phyloP scores from a whole-genome alignment of 768 basidiomycete species.

The Cystofilobasidium ferigula region DNA sequence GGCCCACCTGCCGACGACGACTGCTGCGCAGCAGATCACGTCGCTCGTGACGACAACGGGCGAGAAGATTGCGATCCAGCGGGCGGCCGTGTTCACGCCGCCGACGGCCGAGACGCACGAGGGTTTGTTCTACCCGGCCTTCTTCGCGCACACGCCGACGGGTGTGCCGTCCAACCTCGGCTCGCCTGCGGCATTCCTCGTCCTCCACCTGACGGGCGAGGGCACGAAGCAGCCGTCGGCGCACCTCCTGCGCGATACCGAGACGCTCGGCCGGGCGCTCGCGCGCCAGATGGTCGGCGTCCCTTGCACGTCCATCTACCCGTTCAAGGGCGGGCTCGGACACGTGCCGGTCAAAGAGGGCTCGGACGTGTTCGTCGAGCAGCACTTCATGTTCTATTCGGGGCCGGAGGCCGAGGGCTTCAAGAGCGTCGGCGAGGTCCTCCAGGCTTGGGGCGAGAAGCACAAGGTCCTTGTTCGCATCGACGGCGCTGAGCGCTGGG shows the following conservation, averaged over 20 bases:
- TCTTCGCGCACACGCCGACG: constrained; percentile 20
- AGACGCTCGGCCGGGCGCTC: constrained; percentile 58
- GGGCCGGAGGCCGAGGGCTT: constrained; percentile 28
- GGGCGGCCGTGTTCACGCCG: constrained; percentile 37
- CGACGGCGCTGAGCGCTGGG: constrained; percentile 38
- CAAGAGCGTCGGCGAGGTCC: constrained; percentile 37
- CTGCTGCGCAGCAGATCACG: constrained; percentile 16
- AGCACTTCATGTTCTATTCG: constrained; percentile 50
- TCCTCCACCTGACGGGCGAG: constrained; percentile 20
- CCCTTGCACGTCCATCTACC: constrained; percentile 44
- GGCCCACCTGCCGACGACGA: neutral
- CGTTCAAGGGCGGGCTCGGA: constrained; percentile 41
- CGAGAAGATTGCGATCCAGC: constrained; percentile 40
- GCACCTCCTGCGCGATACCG: constrained; percentile 42
- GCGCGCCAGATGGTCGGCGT: constrained; percentile 78
- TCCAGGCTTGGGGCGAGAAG: constrained; percentile 50
- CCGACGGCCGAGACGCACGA: constrained; percentile 30
- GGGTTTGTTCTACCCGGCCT: constrained; percentile 23
- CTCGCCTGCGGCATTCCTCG: constrained; percentile 18
- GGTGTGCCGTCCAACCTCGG: constrained; percentile 17
- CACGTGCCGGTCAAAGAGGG: constrained; percentile 39
- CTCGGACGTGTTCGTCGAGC: constrained; percentile 52
- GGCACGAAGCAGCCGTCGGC: constrained; percentile 1
- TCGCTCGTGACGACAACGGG: constrained; percentile 29
- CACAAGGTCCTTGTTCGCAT: constrained; percentile 42